Evolutionary conservation across 2,329 filamentous ascomycete genomes (phyloP), one percentile per base, ranked within the genome.

Genomic region (Colletotrichum theobromicola): DNA sequence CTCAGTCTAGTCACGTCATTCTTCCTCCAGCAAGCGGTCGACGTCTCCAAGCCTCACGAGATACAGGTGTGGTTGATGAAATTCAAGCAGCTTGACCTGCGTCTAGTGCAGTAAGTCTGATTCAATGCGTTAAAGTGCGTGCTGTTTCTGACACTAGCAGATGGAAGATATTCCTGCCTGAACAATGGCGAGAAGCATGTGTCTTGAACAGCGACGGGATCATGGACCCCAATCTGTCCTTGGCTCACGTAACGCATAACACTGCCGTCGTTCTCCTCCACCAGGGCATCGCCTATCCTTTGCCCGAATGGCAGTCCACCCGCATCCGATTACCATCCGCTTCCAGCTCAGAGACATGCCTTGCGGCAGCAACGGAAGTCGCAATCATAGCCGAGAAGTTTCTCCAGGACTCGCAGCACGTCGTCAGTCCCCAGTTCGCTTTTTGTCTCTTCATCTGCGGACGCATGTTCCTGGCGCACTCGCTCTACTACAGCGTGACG

Each of bases 101-200:
- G 84, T 2, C 78, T 87, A 1, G 82, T 87, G 4, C 84, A 85
- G 84, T 84, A 79, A 73, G 82, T 76, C 16, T 34, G 16, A 18
- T 13, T 21, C 42, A 10, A 46, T 46, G 24, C 53, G 16, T 26
- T 21, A 57, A 18, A 26, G 5, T 57, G 26, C 16, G 53, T 55
- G 26, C 2, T 57, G 28, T 60, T 18, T 30, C 16, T 57, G 13
- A 18, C 15, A 24, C 13, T 35, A 50, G 18, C 28, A 85, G 84
- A 61, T 87, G 86, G 86, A 87, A 87, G 71, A 80, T 87, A 53
- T 85, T 86, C 62, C 79, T 88, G 1, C 86, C 86, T 1, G 82
- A 83, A 58, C 82, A 82, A 67, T 88, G 86, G 86, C 78, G 81
- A 3, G 82, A 83, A 28, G 81, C 82, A 1, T 84, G 85, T 28